phyloP scores from a whole-genome alignment of 345 rosid genomes.

The Garcia nutans region DNA sequence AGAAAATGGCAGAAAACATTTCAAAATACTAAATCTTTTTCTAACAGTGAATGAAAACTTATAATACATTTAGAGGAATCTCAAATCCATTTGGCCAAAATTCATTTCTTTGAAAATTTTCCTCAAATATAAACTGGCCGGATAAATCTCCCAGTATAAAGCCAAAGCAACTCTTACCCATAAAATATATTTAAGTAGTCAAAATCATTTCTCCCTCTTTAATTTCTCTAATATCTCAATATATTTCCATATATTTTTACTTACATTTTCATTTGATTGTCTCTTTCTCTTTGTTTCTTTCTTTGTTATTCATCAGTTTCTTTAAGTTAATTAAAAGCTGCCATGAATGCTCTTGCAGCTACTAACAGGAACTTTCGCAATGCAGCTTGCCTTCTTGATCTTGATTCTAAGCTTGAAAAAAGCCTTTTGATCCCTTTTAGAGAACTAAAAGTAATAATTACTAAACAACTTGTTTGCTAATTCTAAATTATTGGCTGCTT shows the following conservation, averaged over 20 bases:
- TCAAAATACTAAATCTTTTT: not conserved
- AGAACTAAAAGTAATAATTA: conserved; percentile 22
- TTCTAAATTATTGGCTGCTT: no score
- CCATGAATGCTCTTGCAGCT: conserved; percentile 33
- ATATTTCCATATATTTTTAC: not conserved
- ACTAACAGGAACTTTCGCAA: conserved; percentile 29
- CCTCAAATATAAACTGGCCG: no score
- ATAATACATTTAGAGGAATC: not conserved
- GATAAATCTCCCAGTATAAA: no score
- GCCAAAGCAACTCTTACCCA: no score
- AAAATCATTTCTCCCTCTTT: no score
- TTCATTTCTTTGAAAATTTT: no score
- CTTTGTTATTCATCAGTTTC: not conserved
- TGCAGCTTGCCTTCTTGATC: conserved; percentile 25
- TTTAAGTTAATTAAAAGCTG: not conserved
- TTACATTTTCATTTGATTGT: not conserved
- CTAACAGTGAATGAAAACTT: not conserved
- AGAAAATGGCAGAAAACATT: not conserved
- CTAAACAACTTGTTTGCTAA: no score
- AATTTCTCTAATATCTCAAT: not conserved
- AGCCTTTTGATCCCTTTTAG: conserved; percentile 31
- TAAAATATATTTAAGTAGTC: no score
- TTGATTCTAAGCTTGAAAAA: conserved; percentile 29
- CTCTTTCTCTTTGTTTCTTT: not conserved
- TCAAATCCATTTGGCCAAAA: no score